Percentiles rank a stretch among this genome's conserved stretches.
Evolutionary conservation across 1,139 yeast genomes (phyloP).

Genomic region (Tardiomyces digboiensis): DNA sequence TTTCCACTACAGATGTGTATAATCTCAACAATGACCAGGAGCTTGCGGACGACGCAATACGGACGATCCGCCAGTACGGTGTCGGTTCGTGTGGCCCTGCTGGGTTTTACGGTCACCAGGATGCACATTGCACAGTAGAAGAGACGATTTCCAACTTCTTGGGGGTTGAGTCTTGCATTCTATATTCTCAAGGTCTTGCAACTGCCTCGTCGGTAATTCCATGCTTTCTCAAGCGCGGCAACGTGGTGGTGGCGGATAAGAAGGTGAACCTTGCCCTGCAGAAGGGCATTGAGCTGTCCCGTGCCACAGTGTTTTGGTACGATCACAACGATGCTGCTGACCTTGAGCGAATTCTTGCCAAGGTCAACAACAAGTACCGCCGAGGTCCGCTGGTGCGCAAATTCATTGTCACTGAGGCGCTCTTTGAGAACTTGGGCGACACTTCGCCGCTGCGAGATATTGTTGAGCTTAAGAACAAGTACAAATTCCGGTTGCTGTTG

Average conservation of each 20-base stretch:
- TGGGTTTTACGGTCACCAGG: constrained; percentile 94
- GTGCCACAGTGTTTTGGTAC: constrained; percentile 70
- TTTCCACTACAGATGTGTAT: constrained; percentile 34
- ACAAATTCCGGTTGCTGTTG: constrained; percentile 73
- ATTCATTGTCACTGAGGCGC: constrained; percentile 84
- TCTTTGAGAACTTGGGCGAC: constrained; percentile 78
- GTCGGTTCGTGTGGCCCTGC: constrained; percentile 99
- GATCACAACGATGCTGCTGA: constrained; percentile 87
- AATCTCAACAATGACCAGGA: constrained; percentile 49
- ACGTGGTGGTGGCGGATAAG: constrained; percentile 79
- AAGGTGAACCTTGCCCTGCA: constrained; percentile 72
- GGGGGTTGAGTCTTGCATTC: constrained; percentile 67
- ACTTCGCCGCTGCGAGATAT: constrained; percentile 62
- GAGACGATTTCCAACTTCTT: constrained; percentile 65
- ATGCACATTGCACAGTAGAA: constrained; percentile 77
- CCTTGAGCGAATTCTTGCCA: constrained; percentile 56
- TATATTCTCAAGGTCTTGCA: constrained; percentile 90
- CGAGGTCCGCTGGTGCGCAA: constrained; percentile 74
- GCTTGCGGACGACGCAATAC: constrained; percentile 47
- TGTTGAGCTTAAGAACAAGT: constrained; percentile 66
- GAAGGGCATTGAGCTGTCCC: constrained; percentile 78
- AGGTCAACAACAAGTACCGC: constrained; percentile 43
- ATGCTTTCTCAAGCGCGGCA: constrained; percentile 93
- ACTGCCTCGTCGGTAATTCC: constrained; percentile 97
- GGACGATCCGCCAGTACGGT: constrained; percentile 61